A percentile compares a stretch with the other conserved stretches of the same genome.
phyloP scores from a whole-genome alignment of 768 basidiomycete species.

The Austroboletus eburneus region DNA sequence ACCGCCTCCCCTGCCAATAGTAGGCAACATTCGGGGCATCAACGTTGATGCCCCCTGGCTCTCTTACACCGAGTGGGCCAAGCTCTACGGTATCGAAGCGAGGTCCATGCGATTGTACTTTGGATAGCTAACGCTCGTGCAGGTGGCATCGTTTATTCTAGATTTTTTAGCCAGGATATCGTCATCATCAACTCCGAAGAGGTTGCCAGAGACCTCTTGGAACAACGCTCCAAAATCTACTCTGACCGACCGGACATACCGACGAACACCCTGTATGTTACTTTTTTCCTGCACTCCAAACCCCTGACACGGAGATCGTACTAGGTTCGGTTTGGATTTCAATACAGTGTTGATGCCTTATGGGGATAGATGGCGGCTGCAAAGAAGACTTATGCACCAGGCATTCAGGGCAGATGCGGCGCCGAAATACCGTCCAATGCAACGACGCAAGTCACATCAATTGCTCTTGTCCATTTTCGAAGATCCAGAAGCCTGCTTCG shows the following conservation, averaged over 20 bases:
- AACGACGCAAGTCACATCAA: conserved; percentile 27
- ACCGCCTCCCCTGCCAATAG: conserved; percentile 15
- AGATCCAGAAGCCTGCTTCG: conserved; percentile 19
- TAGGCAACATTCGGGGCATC: conserved; percentile 18
- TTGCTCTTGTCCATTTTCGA: conserved; percentile 28
- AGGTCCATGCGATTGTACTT: no score
- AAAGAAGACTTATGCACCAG: conserved; percentile 35
- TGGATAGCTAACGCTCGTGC: neutral
- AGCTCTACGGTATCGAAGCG: conserved; percentile 15
- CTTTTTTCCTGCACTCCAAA: neutral
- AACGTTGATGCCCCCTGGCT: conserved; percentile 13
- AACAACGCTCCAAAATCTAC: conserved; percentile 25
- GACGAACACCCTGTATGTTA: conserved; percentile 14
- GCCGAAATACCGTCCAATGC: conserved; percentile 28
- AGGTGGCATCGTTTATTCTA: conserved; percentile 27
- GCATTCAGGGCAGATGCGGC: conserved; percentile 27
- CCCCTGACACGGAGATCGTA: neutral
- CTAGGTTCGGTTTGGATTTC: conserved; percentile 34
- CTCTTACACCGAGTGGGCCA: conserved; percentile 18
- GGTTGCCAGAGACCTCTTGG: conserved; percentile 24
- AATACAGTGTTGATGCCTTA: conserved; percentile 33
- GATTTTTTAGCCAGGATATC: conserved; percentile 20
- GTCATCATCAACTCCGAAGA: conserved; percentile 27
- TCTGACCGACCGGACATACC: conserved; percentile 30
- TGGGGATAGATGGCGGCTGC: conserved; percentile 34